Evolutionary conservation across 208 protist genomes (phyloP).

Genomic region (Leishmania braziliensis): DNA sequence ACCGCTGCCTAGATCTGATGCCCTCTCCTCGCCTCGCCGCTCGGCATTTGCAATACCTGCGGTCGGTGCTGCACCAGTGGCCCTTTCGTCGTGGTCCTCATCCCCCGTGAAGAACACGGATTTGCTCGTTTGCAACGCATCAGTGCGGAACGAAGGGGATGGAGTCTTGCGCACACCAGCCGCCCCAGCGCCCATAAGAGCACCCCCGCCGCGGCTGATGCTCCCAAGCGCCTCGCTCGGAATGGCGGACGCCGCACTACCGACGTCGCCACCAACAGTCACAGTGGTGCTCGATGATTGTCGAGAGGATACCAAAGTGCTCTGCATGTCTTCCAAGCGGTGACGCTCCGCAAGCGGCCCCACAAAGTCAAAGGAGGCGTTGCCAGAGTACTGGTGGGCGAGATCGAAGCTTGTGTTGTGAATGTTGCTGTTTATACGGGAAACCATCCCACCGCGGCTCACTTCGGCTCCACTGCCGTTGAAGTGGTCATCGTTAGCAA

Average conservation of each 20-base stretch:
- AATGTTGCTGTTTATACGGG: conserved; percentile 14
- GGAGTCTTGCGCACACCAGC: conserved; percentile 23
- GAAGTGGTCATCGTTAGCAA: conserved; percentile 8
- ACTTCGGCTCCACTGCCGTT: background rate
- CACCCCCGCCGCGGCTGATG: background rate
- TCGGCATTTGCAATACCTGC: background rate
- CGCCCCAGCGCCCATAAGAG: conserved; percentile 7
- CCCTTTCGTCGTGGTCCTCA: background rate
- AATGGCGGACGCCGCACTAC: background rate
- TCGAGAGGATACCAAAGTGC: conserved; percentile 7
- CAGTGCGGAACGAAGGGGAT: conserved; percentile 5
- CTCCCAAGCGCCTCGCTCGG: background rate
- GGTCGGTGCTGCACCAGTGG: background rate
- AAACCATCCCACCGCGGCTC: conserved; percentile 5
- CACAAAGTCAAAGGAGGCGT: conserved; percentile 57
- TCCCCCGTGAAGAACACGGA: background rate
- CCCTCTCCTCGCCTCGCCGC: background rate
- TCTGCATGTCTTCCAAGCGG: conserved; percentile 38
- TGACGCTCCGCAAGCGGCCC: conserved; percentile 39
- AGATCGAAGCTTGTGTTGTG: conserved; percentile 29
- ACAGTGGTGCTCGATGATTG: conserved; percentile 4
- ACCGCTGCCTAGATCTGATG: background rate
- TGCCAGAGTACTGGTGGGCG: conserved; percentile 48
- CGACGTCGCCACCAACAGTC: background rate
- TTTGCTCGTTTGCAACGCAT: conserved; percentile 7